Evolutionary conservation across 345 rosid genomes (phyloP).

Genomic region (Gossypium thurberi): DNA sequence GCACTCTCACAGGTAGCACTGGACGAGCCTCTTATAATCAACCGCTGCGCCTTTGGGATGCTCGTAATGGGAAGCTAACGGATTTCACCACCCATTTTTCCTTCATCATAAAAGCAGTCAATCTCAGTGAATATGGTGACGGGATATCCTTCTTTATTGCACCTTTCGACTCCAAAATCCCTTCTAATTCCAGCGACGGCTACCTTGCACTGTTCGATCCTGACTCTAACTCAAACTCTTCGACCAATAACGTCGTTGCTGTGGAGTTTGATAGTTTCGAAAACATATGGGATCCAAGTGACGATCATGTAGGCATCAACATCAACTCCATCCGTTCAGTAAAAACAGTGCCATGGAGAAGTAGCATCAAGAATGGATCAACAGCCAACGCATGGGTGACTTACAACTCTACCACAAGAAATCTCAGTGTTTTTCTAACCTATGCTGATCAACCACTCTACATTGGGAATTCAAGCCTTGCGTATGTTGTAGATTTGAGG

Average conservation of each 20-base stretch:
- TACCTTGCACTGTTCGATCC: constrained; percentile 35
- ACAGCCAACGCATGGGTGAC: constrained; percentile 42
- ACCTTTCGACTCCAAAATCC: constrained; percentile 32
- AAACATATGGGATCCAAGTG: constrained; percentile 38
- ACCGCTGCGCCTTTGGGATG: constrained; percentile 42
- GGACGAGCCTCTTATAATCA: constrained; percentile 39
- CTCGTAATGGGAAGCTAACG: constrained; percentile 25
- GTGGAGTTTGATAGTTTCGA: constrained; percentile 33
- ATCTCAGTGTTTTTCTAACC: constrained; percentile 41
- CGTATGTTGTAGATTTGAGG: constrained; percentile 29
- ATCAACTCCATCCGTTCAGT: constrained; percentile 40
- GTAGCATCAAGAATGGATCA: constrained; percentile 29
- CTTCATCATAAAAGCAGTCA: constrained; percentile 21
- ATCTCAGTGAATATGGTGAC: constrained; percentile 21
- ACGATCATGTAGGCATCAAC: constrained; percentile 44
- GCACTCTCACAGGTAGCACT: constrained; percentile 23
- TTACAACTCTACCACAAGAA: constrained; percentile 39
- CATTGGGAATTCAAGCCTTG: constrained; percentile 30
- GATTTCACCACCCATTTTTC: constrained; percentile 48
- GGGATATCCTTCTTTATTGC: constrained; percentile 48
- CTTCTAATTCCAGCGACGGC: constrained; percentile 35
- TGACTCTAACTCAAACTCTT: neutral
- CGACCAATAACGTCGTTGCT: neutral
- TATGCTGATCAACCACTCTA: constrained; percentile 30
- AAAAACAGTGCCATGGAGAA: constrained; percentile 24